Percentiles rank a stretch among this genome's conserved stretches.
These are phyloP conservation scores for Drosera spatulata DNA, from an alignment of 179 eudicot species.

Conservation along the genomic window DNA sequence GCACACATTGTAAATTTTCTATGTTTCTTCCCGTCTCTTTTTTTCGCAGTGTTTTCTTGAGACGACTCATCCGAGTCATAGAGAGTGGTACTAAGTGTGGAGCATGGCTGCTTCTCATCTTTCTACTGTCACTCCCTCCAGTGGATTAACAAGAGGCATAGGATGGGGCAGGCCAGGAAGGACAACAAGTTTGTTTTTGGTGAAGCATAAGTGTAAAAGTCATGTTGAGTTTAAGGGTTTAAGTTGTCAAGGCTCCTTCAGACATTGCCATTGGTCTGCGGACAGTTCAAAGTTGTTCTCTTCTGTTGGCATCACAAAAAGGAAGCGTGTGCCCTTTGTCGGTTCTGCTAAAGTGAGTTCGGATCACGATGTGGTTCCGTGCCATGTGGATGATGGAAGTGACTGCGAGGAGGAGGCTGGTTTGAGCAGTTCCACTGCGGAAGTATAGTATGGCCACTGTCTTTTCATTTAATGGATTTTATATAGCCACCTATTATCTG, in stretches of 20 bases:
- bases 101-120: constrained; percentile 10
- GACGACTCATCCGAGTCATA: background rate
- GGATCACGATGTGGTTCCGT: constrained; percentile 34
- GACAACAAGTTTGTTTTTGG: constrained; percentile 6
- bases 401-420: constrained; percentile 12
- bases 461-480: background rate
- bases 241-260: constrained; percentile 10
- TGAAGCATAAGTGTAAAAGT: constrained; percentile 7
- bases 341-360: constrained; percentile 22
- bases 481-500: background rate
- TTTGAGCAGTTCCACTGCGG: constrained; percentile 14
- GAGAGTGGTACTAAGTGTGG: background rate
- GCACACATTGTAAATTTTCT: no score
- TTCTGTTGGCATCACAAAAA: constrained; percentile 12
- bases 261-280: constrained; percentile 16
- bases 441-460: constrained; percentile 15
- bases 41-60: background rate
- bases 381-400: constrained; percentile 33
- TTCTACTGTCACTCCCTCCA: constrained; percentile 12
- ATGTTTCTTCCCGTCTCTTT: background rate
- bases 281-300: constrained; percentile 9
- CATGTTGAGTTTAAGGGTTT: constrained; percentile 9
- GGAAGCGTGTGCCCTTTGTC: constrained; percentile 23
- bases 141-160: constrained; percentile 13
- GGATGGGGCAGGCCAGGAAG: constrained; percentile 19